These are phyloP conservation scores for Eucalyptus curtisii DNA, from an alignment of 345 rosid species.

Conservation along the genomic window DNA sequence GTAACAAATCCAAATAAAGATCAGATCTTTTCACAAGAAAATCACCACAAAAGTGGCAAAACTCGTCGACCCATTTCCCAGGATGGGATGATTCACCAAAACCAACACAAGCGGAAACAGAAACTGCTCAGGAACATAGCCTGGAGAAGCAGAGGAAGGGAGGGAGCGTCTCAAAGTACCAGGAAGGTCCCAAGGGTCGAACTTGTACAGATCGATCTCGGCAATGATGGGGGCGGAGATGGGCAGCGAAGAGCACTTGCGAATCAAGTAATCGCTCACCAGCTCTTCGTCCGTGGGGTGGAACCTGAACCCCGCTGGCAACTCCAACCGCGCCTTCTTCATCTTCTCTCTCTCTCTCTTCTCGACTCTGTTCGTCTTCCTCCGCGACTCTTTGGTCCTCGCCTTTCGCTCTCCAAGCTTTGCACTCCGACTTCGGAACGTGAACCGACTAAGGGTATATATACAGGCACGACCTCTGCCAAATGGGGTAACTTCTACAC, in stretches of 20 bases:
- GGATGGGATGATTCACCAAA: not conserved
- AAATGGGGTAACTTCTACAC: not conserved
- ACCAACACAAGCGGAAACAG: not conserved
- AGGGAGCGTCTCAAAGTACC: conserved; percentile 18
- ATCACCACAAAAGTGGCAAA: not conserved
- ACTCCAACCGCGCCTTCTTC: conserved; percentile 19
- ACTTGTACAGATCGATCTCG: conserved; percentile 82
- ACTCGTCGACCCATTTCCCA: not conserved
- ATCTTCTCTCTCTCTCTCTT: not conserved
- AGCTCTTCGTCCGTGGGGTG: conserved; percentile 96
- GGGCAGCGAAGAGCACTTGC: conserved; percentile 47
- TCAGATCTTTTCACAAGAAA: not conserved
- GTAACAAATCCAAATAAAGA: not conserved
- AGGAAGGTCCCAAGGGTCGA: conserved; percentile 92
- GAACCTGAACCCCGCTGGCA: conserved; percentile 91
- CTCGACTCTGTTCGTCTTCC: not conserved
- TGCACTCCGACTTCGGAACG: not conserved
- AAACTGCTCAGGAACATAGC: not conserved
- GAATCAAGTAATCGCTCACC: conserved; percentile 60
- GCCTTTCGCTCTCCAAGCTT: too few species aligned
- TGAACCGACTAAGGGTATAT: not conserved
- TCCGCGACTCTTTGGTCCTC: too few species aligned
- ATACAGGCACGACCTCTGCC: not conserved
- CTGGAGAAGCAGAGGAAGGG: not conserved
- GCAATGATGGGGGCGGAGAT: conserved; percentile 67